A percentile compares a stretch with the other conserved stretches of the same genome.
Conservation (phyloP, 257 asterid genomes). For the Salvia splendens region DNA sequence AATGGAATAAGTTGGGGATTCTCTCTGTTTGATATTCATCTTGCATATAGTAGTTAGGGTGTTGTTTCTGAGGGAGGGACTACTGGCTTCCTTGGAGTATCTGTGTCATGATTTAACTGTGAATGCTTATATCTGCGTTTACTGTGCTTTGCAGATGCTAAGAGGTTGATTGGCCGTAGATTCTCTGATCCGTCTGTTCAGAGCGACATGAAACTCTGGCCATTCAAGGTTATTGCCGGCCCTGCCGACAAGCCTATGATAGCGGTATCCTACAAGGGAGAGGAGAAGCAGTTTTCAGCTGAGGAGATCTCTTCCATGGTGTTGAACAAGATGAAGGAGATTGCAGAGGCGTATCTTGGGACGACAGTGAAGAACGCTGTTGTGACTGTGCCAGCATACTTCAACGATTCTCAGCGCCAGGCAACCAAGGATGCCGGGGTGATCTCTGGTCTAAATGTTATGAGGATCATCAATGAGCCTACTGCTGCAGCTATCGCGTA, state of each 20-base stretch:
- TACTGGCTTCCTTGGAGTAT: not conserved
- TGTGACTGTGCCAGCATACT: conserved; percentile 34
- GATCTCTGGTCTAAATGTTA: too few species aligned
- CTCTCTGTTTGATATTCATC: too few species aligned
- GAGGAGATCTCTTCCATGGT: conserved; percentile 41
- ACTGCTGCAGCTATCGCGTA: conserved; percentile 37
- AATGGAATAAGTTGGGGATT: too few species aligned
- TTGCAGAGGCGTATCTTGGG: conserved; percentile 34
- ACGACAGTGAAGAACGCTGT: conserved; percentile 33
- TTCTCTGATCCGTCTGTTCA: conserved; percentile 32
- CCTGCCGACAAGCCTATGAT: conserved; percentile 36
- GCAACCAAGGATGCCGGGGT: too few species aligned
- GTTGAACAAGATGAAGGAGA: conserved; percentile 35
- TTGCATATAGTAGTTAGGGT: not conserved
- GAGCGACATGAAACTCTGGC: conserved; percentile 33
- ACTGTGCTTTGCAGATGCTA: conserved; percentile 25
- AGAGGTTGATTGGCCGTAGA: conserved; percentile 34
- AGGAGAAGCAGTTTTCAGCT: conserved; percentile 34
- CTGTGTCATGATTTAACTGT: too few species aligned
- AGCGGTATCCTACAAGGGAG: conserved; percentile 25
- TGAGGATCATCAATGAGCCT: too few species aligned
- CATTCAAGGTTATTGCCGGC: conserved; percentile 36
- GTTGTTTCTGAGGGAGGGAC: not conserved
- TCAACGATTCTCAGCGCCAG: not conserved
- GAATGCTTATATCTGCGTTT: not conserved